A percentile compares a stretch with the other conserved stretches of the same genome.
Evolutionary conservation across 2,329 filamentous ascomycete species (phyloP).

Genomic region (Rutstroemia sp.): DNA sequence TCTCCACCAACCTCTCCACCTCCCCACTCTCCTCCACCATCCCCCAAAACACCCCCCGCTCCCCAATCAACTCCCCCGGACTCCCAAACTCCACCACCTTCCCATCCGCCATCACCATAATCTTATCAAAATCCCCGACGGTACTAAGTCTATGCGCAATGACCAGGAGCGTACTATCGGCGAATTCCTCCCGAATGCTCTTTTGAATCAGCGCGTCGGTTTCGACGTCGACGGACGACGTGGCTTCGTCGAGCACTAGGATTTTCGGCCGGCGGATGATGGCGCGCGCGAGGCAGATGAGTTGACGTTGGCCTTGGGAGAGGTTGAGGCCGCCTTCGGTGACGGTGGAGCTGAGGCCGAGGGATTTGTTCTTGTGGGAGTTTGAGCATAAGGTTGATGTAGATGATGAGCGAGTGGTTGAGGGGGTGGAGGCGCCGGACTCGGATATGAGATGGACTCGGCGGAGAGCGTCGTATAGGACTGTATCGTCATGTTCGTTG

Average conservation of each 20-base stretch:
- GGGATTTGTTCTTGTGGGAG: conserved; percentile 48
- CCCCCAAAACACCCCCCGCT: conserved; percentile 45
- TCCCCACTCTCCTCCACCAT: conserved; percentile 58
- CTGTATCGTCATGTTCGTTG: conserved; percentile 58
- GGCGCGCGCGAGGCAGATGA: conserved; percentile 66
- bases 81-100: conserved; percentile 59
- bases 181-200: conserved; percentile 65
- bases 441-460: conserved; percentile 54
- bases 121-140: conserved; percentile 69
- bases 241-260: conserved; percentile 76
- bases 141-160: conserved; percentile 72
- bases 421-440: conserved; percentile 26
- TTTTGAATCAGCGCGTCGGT: conserved; percentile 70
- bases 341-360: conserved; percentile 53
- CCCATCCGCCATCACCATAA: conserved; percentile 64
- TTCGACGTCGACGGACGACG: conserved; percentile 69
- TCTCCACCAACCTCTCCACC: conserved; percentile 30
- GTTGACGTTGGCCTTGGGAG: conserved; percentile 71
- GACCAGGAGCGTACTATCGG: conserved; percentile 63
- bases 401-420: conserved; percentile 19
- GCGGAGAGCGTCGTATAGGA: conserved; percentile 61
- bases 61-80: conserved; percentile 53
- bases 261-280: conserved; percentile 67
- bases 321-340: conserved; percentile 68
- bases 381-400: conserved; percentile 26